Conservation (phyloP, 768 basidiomycete genomes). For the Boletus vinaceobasis region DNA sequence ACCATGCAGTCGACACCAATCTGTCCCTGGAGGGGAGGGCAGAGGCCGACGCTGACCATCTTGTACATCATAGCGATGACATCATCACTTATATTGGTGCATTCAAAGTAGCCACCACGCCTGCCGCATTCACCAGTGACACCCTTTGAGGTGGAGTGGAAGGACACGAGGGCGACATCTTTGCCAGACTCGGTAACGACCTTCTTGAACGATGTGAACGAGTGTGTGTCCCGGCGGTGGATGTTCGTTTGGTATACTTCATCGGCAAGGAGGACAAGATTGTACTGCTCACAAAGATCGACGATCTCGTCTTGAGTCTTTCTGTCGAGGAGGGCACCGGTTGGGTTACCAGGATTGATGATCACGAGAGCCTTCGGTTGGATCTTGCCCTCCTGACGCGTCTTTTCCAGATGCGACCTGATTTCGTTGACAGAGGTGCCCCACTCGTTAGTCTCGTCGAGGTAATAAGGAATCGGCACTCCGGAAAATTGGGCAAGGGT, state of each 20-base stretch:
- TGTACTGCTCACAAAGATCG: conserved; percentile 79
- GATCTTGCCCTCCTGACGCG: conserved; percentile 52
- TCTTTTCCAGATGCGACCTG: conserved; percentile 61
- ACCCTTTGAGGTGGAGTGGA: conserved; percentile 98
- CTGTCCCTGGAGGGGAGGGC: conserved; percentile 88
- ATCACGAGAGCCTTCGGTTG: conserved; percentile 84
- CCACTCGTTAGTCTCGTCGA: conserved; percentile 83
- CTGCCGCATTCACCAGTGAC: conserved; percentile 95
- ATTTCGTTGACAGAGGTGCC: conserved; percentile 71
- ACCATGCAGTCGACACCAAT: conserved; percentile 93
- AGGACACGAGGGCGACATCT: conserved; percentile 79
- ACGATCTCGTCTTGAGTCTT: conserved; percentile 72
- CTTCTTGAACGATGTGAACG: conserved; percentile 95
- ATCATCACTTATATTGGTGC: conserved; percentile 73
- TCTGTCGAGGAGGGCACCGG: conserved; percentile 77
- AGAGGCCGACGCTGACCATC: conserved; percentile 88
- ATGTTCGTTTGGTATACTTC: conserved; percentile 98
- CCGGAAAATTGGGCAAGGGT: conserved; percentile 84
- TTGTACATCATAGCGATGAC: conserved; percentile 90
- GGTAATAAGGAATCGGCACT: conserved; percentile 81
- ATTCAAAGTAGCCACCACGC: conserved; percentile 96
- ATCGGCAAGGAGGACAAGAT: conserved; percentile 89
- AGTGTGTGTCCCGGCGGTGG: conserved; percentile 59
- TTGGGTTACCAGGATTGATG: conserved; percentile 99
- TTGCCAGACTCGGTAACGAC: conserved; percentile 63